phyloP scores from a whole-genome alignment of 2,329 filamentous ascomycete genomes.

The Thielaviopsis populi region DNA sequence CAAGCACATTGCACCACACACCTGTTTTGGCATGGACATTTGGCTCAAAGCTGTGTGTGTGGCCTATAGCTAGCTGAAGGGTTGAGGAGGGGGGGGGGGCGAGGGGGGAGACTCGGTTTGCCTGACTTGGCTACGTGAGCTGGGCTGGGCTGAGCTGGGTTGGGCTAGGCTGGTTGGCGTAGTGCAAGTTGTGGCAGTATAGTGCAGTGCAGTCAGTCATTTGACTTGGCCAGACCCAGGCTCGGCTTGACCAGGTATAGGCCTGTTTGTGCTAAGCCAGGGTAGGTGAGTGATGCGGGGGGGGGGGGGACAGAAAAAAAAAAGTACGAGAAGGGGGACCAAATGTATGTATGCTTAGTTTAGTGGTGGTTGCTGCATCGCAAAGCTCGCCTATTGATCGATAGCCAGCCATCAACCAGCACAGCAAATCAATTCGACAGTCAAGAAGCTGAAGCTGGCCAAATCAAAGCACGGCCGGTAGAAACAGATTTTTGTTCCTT shows the following conservation, averaged over 20 bases:
- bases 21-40: no score
- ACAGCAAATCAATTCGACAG: conserved; percentile 6
- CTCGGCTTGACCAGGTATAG: conserved; percentile 9
- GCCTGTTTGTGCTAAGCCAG: conserved; percentile 10
- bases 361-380: background rate
- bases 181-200: background rate
- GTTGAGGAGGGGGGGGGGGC: no score
- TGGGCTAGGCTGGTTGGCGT: background rate
- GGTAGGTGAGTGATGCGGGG: background rate
- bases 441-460: background rate
- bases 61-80: background rate
- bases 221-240: conserved; percentile 5
- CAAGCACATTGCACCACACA: background rate
- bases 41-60: background rate
- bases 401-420: conserved; percentile 8
- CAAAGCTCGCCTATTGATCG: conserved; percentile 5
- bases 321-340: conserved; percentile 3
- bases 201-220: background rate
- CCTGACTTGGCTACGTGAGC: background rate
- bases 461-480: background rate
- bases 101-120: background rate
- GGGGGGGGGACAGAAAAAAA: conserved; percentile 10
- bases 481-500: background rate
- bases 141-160: background rate
- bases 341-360: conserved; percentile 5